These are phyloP conservation scores for Crassisporium funariophilum DNA, from an alignment of 768 basidiomycete species.

Conservation along the genomic window DNA sequence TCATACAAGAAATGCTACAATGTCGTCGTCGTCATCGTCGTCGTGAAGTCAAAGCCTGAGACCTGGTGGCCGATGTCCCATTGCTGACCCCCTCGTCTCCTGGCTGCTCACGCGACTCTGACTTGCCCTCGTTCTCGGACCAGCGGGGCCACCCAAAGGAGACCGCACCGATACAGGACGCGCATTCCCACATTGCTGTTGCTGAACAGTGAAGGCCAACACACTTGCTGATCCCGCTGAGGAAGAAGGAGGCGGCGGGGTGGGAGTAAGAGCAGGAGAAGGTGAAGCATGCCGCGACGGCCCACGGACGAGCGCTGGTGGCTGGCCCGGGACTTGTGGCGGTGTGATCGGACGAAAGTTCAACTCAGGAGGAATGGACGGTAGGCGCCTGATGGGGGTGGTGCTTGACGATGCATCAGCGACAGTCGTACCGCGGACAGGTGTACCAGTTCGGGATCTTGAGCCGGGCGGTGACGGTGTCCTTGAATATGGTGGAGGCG, in stretches of 20 bases:
- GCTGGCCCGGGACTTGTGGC: conserved; percentile 10
- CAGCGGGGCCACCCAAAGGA: conserved; percentile 26
- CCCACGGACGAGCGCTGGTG: background rate
- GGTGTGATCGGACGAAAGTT: conserved; percentile 7
- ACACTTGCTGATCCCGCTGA: background rate
- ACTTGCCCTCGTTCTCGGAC: conserved; percentile 22
- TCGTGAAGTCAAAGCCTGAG: conserved; percentile 20
- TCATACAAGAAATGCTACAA: too few relatives aligned
- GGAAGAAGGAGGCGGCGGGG: conserved; percentile 4
- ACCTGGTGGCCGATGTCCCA: conserved; percentile 18
- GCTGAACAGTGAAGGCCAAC: conserved; percentile 3
- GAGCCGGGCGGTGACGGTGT: conserved; percentile 14
- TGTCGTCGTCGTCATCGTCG: too few relatives aligned
- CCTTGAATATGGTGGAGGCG: conserved; percentile 19
- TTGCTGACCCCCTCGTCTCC: background rate
- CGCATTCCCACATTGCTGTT: background rate
- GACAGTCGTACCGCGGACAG: background rate
- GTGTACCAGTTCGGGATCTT: conserved; percentile 5
- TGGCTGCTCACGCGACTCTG: conserved; percentile 15
- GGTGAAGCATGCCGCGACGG: conserved; percentile 1
- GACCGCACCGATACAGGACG: conserved; percentile 20
- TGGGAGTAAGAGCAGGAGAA: background rate
- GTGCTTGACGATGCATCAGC: background rate
- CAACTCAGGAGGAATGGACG: conserved; percentile 23
- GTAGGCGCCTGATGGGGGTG: conserved; percentile 19